Percentiles rank a stretch among this genome's conserved stretches.
phyloP scores from a whole-genome alignment of 768 basidiomycete species.

The Dacryopinax spathularia region DNA sequence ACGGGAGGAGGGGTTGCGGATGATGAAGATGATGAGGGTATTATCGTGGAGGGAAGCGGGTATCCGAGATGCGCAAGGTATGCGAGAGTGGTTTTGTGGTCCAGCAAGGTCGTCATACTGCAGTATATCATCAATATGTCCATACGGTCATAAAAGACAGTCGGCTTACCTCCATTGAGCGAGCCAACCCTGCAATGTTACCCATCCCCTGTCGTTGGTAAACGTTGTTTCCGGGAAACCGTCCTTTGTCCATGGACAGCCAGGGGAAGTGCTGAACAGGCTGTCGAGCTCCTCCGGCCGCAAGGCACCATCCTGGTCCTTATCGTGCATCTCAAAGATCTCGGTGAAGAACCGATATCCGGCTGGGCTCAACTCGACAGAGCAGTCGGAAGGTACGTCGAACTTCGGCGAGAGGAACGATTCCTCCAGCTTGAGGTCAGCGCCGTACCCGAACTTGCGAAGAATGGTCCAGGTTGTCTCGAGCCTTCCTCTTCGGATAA shows the following conservation, averaged over 20 bases:
- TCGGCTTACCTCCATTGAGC: slow-evolving; percentile 84
- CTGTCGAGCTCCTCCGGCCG: slow-evolving; percentile 70
- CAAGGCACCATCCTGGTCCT: slow-evolving; percentile 94
- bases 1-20: slow-evolving; percentile 18
- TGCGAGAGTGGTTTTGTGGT: slow-evolving; percentile 77
- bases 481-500: slow-evolving; percentile 86
- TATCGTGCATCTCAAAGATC: slow-evolving; percentile 89
- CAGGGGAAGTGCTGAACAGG: slow-evolving; percentile 86
- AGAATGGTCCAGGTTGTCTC: slow-evolving; percentile 98
- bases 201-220: slow-evolving; percentile 71
- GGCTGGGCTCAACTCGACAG: slow-evolving; percentile 83
- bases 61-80: slow-evolving; percentile 95
- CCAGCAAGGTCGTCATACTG: slow-evolving; percentile 95
- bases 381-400: slow-evolving; percentile 85
- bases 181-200: slow-evolving; percentile 95
- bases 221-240: slow-evolving; percentile 85
- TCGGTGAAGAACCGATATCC: slow-evolving; percentile 97
- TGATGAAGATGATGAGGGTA: slow-evolving; percentile 9
- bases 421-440: slow-evolving; percentile 80
- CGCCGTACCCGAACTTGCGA: slow-evolving; percentile 88
- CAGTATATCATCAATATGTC: not conserved
- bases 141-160: not conserved
- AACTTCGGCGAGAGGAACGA: slow-evolving; percentile 85
- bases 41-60: slow-evolving; percentile 42
- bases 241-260: slow-evolving; percentile 89